These are phyloP conservation scores for Chlorociboria aeruginascens DNA, from an alignment of 495 filamentous ascomycete species.

Conservation along the genomic window DNA sequence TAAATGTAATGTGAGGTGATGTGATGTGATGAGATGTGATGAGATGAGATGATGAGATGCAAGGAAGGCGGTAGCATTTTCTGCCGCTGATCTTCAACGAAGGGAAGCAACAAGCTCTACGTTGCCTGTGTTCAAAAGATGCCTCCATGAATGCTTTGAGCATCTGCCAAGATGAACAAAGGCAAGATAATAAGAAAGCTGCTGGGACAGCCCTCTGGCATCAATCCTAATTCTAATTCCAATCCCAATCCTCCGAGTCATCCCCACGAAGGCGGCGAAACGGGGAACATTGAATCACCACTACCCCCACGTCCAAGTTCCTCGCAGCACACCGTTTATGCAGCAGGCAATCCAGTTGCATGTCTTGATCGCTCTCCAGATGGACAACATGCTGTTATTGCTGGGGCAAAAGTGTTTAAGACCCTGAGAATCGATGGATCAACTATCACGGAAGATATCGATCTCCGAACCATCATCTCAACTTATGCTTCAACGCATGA, in stretches of 20 bases:
- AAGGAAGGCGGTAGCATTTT: no score
- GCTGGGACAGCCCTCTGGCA: conserved; percentile 30
- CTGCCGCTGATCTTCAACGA: no score
- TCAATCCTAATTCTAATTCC: conserved; percentile 16
- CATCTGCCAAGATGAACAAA: conserved; percentile 23
- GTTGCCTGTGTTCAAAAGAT: background rate
- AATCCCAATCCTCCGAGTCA: no score
- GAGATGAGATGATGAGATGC: no score
- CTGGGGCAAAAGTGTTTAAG: conserved; percentile 74
- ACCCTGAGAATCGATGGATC: conserved; percentile 63
- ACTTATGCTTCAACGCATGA: conserved; percentile 54
- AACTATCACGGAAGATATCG: conserved; percentile 60
- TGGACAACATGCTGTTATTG: conserved; percentile 65
- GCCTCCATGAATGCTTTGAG: conserved; percentile 6
- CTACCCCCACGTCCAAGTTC: conserved; percentile 46
- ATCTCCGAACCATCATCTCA: conserved; percentile 65
- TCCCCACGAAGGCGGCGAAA: conserved; percentile 21
- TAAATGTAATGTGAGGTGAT: no score
- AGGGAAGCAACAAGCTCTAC: no score
- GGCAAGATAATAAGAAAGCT: conserved; percentile 41
- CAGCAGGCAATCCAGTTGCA: conserved; percentile 58
- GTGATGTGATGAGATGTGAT: no score
- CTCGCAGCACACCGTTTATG: conserved; percentile 62
- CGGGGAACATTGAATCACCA: conserved; percentile 6
- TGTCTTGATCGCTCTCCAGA: conserved; percentile 70